These are phyloP conservation scores for Malassezia sympodialis DNA, from an alignment of 1,284 basidiomycete species.

Conservation along the genomic window DNA sequence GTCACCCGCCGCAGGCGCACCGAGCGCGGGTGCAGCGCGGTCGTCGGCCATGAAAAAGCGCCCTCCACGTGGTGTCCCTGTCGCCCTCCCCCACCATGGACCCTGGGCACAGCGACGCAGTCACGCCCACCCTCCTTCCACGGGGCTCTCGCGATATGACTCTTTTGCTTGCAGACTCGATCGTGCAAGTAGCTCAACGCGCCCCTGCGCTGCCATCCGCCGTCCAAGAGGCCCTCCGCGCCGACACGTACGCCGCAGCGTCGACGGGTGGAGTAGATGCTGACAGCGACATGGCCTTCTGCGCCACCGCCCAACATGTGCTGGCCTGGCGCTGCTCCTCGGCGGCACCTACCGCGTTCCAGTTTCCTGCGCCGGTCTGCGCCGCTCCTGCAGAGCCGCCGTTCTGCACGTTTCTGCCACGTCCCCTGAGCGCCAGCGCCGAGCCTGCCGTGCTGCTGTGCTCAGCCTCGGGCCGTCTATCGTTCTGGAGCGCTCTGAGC, in stretches of 20 bases:
- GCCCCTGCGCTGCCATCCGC: not conserved
- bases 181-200: slow-evolving; percentile 7
- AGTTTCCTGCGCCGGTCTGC: not conserved
- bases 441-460: slow-evolving; percentile 15
- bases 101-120: not conserved
- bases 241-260: slow-evolving; percentile 9
- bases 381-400: not conserved
- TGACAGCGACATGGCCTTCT: slow-evolving; percentile 13
- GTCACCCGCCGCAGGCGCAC: not conserved
- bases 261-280: slow-evolving; percentile 10
- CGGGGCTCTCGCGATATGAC: not conserved
- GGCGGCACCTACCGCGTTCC: slow-evolving; percentile 2
- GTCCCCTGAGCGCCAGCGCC: slow-evolving; percentile 12
- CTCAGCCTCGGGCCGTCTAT: not conserved
- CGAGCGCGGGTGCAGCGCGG: not conserved
- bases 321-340: slow-evolving; percentile 12
- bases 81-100: not conserved
- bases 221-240: slow-evolving; percentile 3
- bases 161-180: slow-evolving; percentile 13
- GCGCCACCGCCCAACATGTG: not conserved
- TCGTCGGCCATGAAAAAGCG: not conserved
- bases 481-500: slow-evolving; percentile 14
- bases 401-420: slow-evolving; percentile 7
- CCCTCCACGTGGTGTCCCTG: not conserved
- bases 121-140: not conserved